A percentile compares a stretch with the other conserved stretches of the same genome.
phyloP scores from a whole-genome alignment of 2,329 filamentous ascomycete genomes.

The Fusarium sacchari region DNA sequence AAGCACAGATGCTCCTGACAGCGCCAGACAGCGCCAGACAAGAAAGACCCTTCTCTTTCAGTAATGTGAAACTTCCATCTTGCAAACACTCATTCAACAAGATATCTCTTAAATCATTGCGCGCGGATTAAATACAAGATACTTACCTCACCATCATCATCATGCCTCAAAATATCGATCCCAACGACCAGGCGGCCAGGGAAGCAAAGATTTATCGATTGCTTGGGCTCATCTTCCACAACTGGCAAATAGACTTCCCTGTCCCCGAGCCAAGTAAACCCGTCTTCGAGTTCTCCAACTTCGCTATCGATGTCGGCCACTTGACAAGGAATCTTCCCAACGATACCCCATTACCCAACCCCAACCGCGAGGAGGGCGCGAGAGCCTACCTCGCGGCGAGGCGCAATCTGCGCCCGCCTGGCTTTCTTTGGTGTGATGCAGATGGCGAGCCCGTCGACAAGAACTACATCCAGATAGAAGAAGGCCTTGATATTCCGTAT shows the following conservation, averaged over 20 bases:
- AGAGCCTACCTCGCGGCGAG: not conserved
- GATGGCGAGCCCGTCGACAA: not conserved
- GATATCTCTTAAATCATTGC: not conserved
- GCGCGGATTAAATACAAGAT: not conserved
- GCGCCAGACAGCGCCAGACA: not conserved
- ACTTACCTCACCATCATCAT: not conserved
- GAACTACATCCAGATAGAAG: not conserved
- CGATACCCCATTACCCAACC: no score
- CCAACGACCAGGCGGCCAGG: no score
- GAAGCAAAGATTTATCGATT: no score
- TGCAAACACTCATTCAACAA: not conserved
- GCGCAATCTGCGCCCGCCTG: not conserved
- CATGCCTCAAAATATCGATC: not conserved
- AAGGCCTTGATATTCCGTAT: rapidly evolving
- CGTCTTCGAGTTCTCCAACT: not conserved
- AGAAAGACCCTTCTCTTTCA: no score
- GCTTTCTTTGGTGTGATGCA: not conserved
- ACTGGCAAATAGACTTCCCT: no score
- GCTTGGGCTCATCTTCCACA: no score
- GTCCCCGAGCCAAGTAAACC: no score
- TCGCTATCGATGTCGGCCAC: not conserved
- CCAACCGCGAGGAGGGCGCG: not conserved
- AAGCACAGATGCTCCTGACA: not conserved
- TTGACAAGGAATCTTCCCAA: not conserved
- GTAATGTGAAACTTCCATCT: not conserved